Evolutionary conservation across 1,284 basidiomycete genomes (phyloP), one percentile per base, ranked within the genome.

Genomic region (Xerocomus nothofagi): DNA sequence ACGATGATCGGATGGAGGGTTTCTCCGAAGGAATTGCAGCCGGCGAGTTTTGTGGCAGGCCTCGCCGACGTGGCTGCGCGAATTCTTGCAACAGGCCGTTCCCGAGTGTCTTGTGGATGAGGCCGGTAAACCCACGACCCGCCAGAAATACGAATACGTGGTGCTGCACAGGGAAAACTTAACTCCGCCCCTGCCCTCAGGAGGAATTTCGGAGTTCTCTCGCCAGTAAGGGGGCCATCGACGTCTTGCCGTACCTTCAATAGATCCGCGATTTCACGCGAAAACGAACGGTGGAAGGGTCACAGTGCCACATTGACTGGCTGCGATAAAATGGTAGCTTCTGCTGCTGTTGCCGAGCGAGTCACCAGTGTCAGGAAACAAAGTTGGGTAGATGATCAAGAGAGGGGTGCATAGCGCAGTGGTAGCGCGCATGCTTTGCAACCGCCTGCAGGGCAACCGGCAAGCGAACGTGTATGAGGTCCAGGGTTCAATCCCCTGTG

Each of bases 381-480:
- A n/a, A n/a, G n/a, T n/a, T n/a, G n/a, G n/a, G n/a, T n/a, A n/a
- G n/a, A n/a, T n/a, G n/a, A n/a, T n/a, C n/a, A n/a, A n/a, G n/a
- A n/a, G n/a, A n/a, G n/a, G 60, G 60, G 63, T 67, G 54, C 63
- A 50, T 68, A 69, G 63, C 65, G 67, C 63, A 65, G 63, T 69
- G 63, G 63, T 65, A 69, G 63, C 63, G 67, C 65, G 67, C 53
- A 65, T 65, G 63, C 63, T 65, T 65, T 65, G 63, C 63, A 65
- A 31, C 29, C n/a, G 49, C 55, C 42, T 57, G 27, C 11, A 12
- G 33, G 20, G 15, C 11, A 10, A 26, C 3, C 3, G 11, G 18
- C 34, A 26, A 59, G 54, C 40, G 30, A 58, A 52, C 17, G 11
- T 65, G 63, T 65, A 65, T 65, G 50, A 65, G 63, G 63, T 67